Evolutionary conservation across 164 flowering plant species (phyloP).

Genomic region (Magnolia sinica): DNA sequence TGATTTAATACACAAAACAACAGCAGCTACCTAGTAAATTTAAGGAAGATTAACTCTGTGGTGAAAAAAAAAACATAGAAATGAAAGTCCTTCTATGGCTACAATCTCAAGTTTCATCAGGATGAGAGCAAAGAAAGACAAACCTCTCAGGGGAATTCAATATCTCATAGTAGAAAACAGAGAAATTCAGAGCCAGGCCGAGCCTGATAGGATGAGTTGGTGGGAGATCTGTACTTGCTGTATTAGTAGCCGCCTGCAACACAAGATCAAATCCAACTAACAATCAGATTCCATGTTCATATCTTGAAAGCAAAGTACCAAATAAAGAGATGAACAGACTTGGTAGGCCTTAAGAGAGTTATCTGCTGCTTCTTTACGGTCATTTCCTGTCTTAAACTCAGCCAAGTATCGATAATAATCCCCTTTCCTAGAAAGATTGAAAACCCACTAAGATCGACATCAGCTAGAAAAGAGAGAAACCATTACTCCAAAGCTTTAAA

Average conservation of each 20-base stretch:
- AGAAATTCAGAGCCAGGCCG: conserved; percentile 85
- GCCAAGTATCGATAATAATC: conserved; percentile 59
- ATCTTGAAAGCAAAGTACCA: background rate
- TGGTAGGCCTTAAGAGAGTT: conserved; percentile 52
- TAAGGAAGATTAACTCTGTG: background rate
- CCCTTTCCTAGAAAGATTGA: conserved; percentile 46
- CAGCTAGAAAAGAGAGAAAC: too few relatives aligned
- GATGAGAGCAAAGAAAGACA: background rate
- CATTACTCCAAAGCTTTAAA: too few relatives aligned
- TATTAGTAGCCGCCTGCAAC: conserved; percentile 63
- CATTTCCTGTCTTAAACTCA: conserved; percentile 49
- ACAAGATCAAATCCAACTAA: background rate
- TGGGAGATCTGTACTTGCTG: conserved; percentile 71
- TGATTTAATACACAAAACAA: background rate
- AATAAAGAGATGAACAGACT: conserved; percentile 18
- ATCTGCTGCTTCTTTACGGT: conserved; percentile 49
- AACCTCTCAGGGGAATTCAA: conserved; percentile 87
- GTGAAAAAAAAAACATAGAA: background rate
- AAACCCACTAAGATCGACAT: background rate
- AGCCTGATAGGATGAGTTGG: conserved; percentile 89
- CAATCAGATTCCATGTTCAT: background rate
- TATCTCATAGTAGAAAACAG: conserved; percentile 84
- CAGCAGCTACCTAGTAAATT: background rate
- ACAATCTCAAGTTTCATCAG: too few relatives aligned
- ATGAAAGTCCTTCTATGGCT: too few relatives aligned